Evolutionary conservation across 202 grass and related monocot genomes (phyloP).

Genomic region (Zizania palustris): DNA sequence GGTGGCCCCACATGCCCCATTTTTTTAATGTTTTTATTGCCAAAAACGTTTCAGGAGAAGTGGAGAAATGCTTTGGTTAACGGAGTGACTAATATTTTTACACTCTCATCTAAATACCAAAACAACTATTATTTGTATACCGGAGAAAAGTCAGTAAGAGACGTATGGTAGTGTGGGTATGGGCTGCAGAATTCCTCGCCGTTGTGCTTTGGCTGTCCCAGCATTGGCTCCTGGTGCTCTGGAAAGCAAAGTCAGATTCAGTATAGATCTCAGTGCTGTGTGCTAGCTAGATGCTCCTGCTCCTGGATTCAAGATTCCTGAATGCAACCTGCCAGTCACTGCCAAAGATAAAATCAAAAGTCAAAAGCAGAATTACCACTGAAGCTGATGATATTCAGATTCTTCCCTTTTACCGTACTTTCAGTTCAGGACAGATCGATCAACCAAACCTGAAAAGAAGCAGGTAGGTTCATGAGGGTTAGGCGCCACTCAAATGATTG

Average conservation of each 20-base stretch:
- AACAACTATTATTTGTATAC: too few relatives aligned
- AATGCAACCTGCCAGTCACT: too few relatives aligned
- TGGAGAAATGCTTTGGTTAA: too few relatives aligned
- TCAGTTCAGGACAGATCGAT: too few relatives aligned
- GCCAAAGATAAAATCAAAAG: not conserved
- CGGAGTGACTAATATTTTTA: too few relatives aligned
- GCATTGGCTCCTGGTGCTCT: slow-evolving; percentile 47
- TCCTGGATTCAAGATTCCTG: slow-evolving; percentile 43
- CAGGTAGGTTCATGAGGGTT: slow-evolving; percentile 12
- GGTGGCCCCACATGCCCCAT: too few relatives aligned
- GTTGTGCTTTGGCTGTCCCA: too few relatives aligned
- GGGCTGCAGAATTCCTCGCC: too few relatives aligned
- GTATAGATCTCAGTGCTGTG: slow-evolving; percentile 46
- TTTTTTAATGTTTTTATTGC: too few relatives aligned
- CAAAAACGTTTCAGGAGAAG: too few relatives aligned
- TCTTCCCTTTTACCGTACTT: not conserved
- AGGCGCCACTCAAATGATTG: slow-evolving; percentile 25
- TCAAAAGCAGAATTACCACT: not conserved
- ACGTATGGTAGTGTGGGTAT: slow-evolving; percentile 42
- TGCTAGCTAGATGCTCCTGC: not conserved
- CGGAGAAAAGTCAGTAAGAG: not conserved
- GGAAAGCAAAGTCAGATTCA: slow-evolving; percentile 48
- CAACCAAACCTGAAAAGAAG: not conserved
- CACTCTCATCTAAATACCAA: too few relatives aligned
- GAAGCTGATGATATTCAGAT: not conserved